A percentile compares a stretch with the other conserved stretches of the same genome.
phyloP scores from a whole-genome alignment of 2,329 filamentous ascomycete genomes.

The Pseudogymnoascus sp. region DNA sequence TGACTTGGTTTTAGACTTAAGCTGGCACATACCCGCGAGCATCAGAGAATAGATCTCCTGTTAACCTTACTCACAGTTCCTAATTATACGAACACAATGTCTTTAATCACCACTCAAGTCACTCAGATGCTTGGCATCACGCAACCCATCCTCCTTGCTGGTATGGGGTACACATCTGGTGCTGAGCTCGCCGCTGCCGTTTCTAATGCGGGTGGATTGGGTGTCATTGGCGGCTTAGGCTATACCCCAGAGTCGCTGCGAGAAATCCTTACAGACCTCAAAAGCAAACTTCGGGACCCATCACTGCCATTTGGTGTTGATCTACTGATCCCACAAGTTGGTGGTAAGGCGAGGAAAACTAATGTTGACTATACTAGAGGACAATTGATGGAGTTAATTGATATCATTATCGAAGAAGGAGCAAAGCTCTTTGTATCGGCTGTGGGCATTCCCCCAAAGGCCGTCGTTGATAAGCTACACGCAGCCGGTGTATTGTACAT shows the following conservation, averaged over 20 bases:
- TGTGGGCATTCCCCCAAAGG: slow-evolving; percentile 84
- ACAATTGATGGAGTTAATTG: slow-evolving; percentile 83
- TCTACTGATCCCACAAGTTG: slow-evolving; percentile 86
- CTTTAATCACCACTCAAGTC: slow-evolving; percentile 74
- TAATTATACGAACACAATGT: slow-evolving; percentile 45
- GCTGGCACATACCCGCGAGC: background rate
- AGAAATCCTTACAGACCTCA: slow-evolving; percentile 92
- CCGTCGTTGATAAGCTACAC: slow-evolving; percentile 86
- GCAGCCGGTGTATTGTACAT: slow-evolving; percentile 84
- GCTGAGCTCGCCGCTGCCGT: slow-evolving; percentile 94
- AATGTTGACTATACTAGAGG: slow-evolving; percentile 97
- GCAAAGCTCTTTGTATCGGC: slow-evolving; percentile 94
- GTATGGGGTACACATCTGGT: slow-evolving; percentile 98
- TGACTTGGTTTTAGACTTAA: background rate
- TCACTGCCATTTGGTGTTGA: slow-evolving; percentile 93
- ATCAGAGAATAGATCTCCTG: background rate
- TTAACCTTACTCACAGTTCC: background rate
- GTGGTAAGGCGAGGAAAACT: slow-evolving; percentile 88
- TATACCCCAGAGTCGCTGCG: slow-evolving; percentile 97
- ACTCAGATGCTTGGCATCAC: slow-evolving; percentile 98
- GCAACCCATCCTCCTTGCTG: slow-evolving; percentile 89
- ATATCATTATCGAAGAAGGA: slow-evolving; percentile 87
- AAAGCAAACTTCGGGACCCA: slow-evolving; percentile 77
- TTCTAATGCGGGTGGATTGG: slow-evolving; percentile 91
- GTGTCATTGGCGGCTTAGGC: slow-evolving; percentile 90